phyloP scores from a whole-genome alignment of 2,329 filamentous ascomycete genomes.

The Metarhizium anisopliae region DNA sequence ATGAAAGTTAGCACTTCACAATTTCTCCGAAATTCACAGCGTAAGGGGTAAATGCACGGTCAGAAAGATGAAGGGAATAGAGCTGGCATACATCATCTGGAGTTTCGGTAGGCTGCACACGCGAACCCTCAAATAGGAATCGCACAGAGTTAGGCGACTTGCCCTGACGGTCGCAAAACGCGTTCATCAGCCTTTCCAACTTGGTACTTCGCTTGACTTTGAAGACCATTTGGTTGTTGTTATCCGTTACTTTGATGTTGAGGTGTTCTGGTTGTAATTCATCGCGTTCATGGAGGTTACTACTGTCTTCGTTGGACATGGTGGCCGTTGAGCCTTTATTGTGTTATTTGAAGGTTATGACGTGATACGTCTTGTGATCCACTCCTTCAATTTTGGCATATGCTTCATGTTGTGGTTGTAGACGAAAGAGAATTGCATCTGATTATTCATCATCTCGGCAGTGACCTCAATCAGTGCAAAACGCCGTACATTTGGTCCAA shows the following conservation, averaged over 20 bases:
- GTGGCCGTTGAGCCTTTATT: not conserved
- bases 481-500: too few species aligned
- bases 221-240: conserved; percentile 99
- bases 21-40: not conserved
- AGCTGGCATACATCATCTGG: conserved; percentile 67
- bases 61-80: conserved; percentile 1
- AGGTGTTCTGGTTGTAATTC: conserved; percentile 64
- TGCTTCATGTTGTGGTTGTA: too few species aligned
- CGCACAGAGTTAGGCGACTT: conserved; percentile 78
- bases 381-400: too few species aligned
- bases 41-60: too few species aligned
- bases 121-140: conserved; percentile 92
- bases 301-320: conserved; percentile 39
- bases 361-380: too few species aligned
- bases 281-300: conserved; percentile 36
- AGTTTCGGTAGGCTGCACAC: conserved; percentile 81
- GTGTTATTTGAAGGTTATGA: too few species aligned
- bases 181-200: conserved; percentile 96
- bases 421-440: too few species aligned
- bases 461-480: too few species aligned
- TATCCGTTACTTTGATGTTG: conserved; percentile 98
- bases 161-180: conserved; percentile 93
- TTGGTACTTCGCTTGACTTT: conserved; percentile 98
- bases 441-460: too few species aligned
- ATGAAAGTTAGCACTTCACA: not conserved